Conservation (phyloP, 768 basidiomycete genomes). For the Collybiopsis luxurians region DNA sequence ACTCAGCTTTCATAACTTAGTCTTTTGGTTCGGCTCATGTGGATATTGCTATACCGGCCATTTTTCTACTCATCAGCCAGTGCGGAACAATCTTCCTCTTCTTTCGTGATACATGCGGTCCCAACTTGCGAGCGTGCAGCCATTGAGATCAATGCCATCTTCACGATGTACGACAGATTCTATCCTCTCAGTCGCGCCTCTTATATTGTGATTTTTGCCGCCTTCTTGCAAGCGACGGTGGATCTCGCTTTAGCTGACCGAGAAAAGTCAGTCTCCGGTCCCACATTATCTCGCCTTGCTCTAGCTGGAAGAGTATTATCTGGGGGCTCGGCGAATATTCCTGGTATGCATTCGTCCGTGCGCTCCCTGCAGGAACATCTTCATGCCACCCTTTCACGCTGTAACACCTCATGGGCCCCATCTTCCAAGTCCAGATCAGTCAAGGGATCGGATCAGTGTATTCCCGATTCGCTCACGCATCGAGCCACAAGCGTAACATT, state of each 20-base stretch:
- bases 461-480: not conserved
- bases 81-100: not conserved
- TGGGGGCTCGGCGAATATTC: slow-evolving; percentile 4
- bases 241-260: slow-evolving; percentile 6
- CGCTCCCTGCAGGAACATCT: slow-evolving; percentile 2
- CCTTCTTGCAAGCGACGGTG: slow-evolving; percentile 9
- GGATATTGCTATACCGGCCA: slow-evolving; percentile 10
- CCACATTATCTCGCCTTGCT: slow-evolving; percentile 6
- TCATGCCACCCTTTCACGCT: slow-evolving; percentile 6
- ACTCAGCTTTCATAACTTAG: not conserved
- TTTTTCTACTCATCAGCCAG: slow-evolving; percentile 6
- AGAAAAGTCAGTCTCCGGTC: not conserved
- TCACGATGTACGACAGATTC: slow-evolving; percentile 6
- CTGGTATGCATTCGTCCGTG: slow-evolving; percentile 10
- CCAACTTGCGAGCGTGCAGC: slow-evolving; percentile 7
- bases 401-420: not conserved
- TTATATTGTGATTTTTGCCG: slow-evolving; percentile 10
- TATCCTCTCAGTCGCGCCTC: slow-evolving; percentile 9
- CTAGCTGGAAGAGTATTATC: slow-evolving; percentile 7
- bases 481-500: not conserved
- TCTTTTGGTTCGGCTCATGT: slow-evolving; percentile 10
- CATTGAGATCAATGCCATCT: slow-evolving; percentile 7
- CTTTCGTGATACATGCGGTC: slow-evolving; percentile 1
- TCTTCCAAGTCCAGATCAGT: not conserved
- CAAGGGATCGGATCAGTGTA: not conserved